phyloP scores from a whole-genome alignment of 2,329 filamentous ascomycete species.

The Fusarium foetens region DNA sequence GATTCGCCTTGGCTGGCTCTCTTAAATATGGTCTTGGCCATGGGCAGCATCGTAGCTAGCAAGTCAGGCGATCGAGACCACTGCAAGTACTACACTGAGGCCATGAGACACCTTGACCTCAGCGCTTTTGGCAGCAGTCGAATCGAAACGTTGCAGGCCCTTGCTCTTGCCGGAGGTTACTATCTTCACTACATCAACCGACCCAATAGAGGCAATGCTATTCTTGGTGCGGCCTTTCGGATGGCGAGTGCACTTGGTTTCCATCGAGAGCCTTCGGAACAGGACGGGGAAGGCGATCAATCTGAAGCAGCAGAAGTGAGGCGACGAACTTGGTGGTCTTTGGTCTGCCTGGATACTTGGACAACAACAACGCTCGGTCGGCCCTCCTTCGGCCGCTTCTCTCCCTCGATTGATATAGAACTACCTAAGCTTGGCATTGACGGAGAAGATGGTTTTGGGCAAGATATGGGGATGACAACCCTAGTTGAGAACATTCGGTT shows the following conservation, averaged over 20 bases:
- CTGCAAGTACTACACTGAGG: slow-evolving; percentile 2
- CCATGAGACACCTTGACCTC: slow-evolving; percentile 3
- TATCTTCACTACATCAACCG: slow-evolving; percentile 15
- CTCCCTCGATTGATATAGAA: slow-evolving; percentile 3
- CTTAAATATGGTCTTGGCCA: slow-evolving; percentile 6
- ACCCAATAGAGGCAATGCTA: slow-evolving; percentile 11
- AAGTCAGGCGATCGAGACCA: slow-evolving; percentile 2
- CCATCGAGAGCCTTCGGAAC: neutral
- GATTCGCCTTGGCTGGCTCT: slow-evolving; percentile 6
- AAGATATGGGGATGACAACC: neutral
- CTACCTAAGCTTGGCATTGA: neutral
- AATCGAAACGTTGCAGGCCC: slow-evolving; percentile 7
- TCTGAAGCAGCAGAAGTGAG: neutral
- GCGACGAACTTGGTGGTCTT: slow-evolving; percentile 8
- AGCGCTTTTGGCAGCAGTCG: neutral
- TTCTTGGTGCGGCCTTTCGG: slow-evolving; percentile 5
- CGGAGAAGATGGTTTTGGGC: neutral
- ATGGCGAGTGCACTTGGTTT: slow-evolving; percentile 10
- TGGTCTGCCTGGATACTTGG: slow-evolving; percentile 1
- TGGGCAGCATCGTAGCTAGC: neutral
- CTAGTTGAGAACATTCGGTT: slow-evolving; percentile 5
- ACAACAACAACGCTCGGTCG: neutral
- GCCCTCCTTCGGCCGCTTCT: slow-evolving; percentile 6
- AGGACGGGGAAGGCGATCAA: neutral
- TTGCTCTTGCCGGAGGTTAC: neutral